phyloP scores from a whole-genome alignment of 1,139 yeast genomes.

The Zygosaccharomyces pseudobailii region DNA sequence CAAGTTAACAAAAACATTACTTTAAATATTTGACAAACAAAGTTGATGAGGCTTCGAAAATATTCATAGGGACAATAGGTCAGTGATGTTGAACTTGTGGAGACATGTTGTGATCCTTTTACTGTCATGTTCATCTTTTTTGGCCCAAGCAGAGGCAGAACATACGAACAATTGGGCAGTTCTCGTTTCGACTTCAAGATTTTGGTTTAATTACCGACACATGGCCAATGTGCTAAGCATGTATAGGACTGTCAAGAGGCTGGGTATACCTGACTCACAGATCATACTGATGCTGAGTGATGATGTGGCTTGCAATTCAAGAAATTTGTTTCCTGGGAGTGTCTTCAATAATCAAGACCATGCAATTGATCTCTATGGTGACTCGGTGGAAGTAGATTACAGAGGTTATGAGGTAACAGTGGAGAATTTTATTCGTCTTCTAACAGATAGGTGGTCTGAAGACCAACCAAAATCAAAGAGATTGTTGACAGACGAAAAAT shows the following conservation, averaged over 20 bases:
- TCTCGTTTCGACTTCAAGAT: conserved; percentile 87
- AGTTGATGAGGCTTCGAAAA: background rate
- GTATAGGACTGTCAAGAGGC: conserved; percentile 89
- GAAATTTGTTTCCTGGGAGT: conserved; percentile 94
- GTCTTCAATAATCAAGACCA: conserved; percentile 93
- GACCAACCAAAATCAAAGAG: conserved; percentile 92
- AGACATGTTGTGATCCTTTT: background rate
- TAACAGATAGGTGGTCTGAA: conserved; percentile 93
- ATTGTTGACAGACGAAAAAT: conserved; percentile 84
- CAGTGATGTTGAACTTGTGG: conserved; percentile 6
- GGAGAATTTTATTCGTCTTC: conserved; percentile 81
- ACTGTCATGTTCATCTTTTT: conserved; percentile 1
- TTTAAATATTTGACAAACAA: no score
- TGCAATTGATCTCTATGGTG: conserved; percentile 92
- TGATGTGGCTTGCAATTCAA: conserved; percentile 94
- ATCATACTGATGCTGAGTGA: conserved; percentile 94
- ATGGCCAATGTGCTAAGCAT: conserved; percentile 94
- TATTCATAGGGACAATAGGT: background rate
- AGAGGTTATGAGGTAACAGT: conserved; percentile 98
- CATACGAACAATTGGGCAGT: conserved; percentile 95
- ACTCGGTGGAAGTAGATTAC: conserved; percentile 91
- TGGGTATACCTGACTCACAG: conserved; percentile 97
- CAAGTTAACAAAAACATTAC: background rate
- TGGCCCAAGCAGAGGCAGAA: conserved; percentile 13
- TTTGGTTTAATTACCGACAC: conserved; percentile 97